Conservation (phyloP, 495 filamentous ascomycete genomes). For the Aeminium ludgeri region DNA sequence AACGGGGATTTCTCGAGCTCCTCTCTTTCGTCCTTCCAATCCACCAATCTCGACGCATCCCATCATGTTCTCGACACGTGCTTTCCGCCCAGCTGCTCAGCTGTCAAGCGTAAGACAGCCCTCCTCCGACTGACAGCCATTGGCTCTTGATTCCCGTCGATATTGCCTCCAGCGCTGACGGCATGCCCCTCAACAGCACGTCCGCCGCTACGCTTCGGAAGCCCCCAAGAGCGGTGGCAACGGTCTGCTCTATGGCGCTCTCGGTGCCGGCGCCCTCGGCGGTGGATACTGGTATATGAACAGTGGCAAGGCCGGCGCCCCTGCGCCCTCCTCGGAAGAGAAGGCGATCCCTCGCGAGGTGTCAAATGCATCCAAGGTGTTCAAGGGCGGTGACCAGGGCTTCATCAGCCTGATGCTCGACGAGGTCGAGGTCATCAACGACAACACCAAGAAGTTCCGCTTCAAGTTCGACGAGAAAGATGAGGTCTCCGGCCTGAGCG, state of each 20-base stretch:
- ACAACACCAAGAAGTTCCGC: conserved; percentile 77
- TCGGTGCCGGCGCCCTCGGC: conserved; percentile 16
- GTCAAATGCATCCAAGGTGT: conserved; percentile 17
- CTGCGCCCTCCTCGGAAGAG: conserved; percentile 11
- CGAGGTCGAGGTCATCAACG: conserved; percentile 58
- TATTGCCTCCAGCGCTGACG: neutral
- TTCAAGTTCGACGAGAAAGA: conserved; percentile 74
- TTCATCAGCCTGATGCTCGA: conserved; percentile 67
- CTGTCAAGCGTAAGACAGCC: conserved; percentile 3
- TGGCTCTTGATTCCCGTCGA: too few relatives aligned
- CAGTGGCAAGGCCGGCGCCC: conserved; percentile 3
- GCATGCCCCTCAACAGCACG: conserved; percentile 16
- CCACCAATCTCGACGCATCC: too few relatives aligned
- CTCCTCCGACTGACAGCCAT: neutral
- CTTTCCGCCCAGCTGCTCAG: conserved; percentile 1
- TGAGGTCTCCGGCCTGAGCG: conserved; percentile 58
- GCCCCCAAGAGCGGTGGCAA: conserved; percentile 16
- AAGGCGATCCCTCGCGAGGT: conserved; percentile 13
- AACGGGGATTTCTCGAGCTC: too few relatives aligned
- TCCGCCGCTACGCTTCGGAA: conserved; percentile 28
- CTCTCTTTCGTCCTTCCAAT: too few relatives aligned
- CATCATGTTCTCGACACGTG: conserved; percentile 3
- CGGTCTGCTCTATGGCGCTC: conserved; percentile 12
- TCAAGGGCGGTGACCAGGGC: conserved; percentile 76
- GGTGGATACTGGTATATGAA: conserved; percentile 19